Conservation (phyloP, 2,329 filamentous ascomycete genomes). For the Coniochaeta hoffmannii region DNA sequence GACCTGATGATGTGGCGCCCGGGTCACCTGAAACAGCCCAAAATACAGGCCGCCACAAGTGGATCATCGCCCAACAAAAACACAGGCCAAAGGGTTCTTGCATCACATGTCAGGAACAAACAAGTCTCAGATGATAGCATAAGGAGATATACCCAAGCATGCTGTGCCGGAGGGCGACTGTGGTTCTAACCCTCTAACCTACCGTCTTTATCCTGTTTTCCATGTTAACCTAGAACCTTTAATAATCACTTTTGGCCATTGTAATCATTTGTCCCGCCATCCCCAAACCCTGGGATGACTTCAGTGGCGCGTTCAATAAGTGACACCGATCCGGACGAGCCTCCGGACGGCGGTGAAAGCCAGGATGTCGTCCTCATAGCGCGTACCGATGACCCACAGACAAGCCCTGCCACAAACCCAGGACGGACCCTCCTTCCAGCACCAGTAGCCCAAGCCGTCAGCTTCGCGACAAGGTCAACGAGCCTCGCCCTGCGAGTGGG, state of each 20-base stretch:
- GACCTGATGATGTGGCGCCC: background rate
- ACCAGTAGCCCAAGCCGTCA: conserved; percentile 51
- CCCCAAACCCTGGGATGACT: background rate
- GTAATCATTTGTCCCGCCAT: background rate
- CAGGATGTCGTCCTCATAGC: background rate
- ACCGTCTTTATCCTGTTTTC: background rate
- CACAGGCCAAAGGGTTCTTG: background rate
- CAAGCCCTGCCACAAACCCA: background rate
- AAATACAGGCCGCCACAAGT: background rate
- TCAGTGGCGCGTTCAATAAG: background rate
- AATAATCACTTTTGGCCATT: background rate
- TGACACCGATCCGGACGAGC: background rate
- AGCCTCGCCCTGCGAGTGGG: conserved; percentile 48
- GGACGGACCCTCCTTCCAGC: conserved; percentile 38
- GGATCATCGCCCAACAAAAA: background rate
- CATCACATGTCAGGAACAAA: background rate
- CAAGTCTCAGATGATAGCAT: background rate
- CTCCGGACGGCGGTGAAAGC: background rate
- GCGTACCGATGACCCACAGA: background rate
- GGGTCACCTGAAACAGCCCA: background rate
- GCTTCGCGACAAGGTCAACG: conserved; percentile 52
- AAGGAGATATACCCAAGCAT: background rate
- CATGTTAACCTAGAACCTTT: background rate
- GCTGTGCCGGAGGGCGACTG: background rate
- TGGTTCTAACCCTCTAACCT: background rate